phyloP scores from a whole-genome alignment of 805 yeast genomes.

The Lachancea nothofagi region DNA sequence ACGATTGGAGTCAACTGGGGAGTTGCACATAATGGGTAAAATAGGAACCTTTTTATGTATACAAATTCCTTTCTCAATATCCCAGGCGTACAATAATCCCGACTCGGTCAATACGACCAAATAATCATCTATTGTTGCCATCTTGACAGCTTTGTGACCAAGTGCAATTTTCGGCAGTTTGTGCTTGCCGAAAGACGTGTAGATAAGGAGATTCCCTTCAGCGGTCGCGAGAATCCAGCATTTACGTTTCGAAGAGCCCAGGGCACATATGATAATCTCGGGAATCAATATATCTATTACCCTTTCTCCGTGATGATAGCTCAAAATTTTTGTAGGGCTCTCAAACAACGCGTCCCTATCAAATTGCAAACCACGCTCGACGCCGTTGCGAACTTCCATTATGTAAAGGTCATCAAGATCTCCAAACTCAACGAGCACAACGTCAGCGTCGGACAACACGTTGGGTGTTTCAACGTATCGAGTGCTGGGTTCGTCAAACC shows the following conservation, averaged over 20 bases:
- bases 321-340: conserved; percentile 36
- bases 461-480: conserved; percentile 27
- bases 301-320: conserved; percentile 33
- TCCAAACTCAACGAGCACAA: conserved; percentile 30
- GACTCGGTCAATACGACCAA: conserved; percentile 54
- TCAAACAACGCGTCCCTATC: conserved; percentile 32
- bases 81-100: conserved; percentile 45
- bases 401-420: conserved; percentile 27
- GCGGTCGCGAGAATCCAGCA: conserved; percentile 42
- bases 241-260: conserved; percentile 45
- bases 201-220: conserved; percentile 34
- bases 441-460: conserved; percentile 28
- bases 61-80: conserved; percentile 17
- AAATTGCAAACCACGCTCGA: conserved; percentile 33
- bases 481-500: conserved; percentile 28
- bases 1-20: conserved; percentile 23
- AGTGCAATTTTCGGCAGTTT: conserved; percentile 40
- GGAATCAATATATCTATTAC: conserved; percentile 40
- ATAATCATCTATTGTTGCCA: conserved; percentile 35
- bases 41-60: conserved; percentile 26
- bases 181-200: conserved; percentile 32
- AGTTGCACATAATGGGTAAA: conserved; percentile 24
- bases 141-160: conserved; percentile 44
- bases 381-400: conserved; percentile 33
- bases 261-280: conserved; percentile 34